These are phyloP conservation scores for Xylariaceae sp. DNA, from an alignment of 2,329 filamentous ascomycete species.

Conservation along the genomic window DNA sequence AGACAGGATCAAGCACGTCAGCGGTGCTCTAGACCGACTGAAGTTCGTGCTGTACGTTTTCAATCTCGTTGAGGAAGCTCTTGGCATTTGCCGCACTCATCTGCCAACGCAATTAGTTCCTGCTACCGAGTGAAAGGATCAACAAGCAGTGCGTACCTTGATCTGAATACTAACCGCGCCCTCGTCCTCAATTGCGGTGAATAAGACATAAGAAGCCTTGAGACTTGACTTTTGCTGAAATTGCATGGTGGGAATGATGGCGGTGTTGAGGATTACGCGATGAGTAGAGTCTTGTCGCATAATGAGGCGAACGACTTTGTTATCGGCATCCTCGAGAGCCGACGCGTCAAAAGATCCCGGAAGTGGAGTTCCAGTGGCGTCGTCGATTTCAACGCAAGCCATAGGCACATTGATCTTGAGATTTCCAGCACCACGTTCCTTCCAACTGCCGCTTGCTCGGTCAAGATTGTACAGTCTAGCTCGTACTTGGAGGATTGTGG, in stretches of 20 bases:
- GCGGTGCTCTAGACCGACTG: conserved; percentile 32
- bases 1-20: conserved; percentile 10
- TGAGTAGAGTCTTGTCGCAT: conserved; percentile 90
- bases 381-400: conserved; percentile 50
- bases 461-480: conserved; percentile 82
- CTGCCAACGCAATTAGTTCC: conserved; percentile 30
- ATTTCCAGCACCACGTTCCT: conserved; percentile 79
- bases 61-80: conserved; percentile 46
- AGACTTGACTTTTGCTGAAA: conserved; percentile 72
- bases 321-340: conserved; percentile 42
- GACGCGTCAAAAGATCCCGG: conserved; percentile 54
- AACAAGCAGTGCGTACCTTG: conserved; percentile 43
- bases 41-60: conserved; percentile 47
- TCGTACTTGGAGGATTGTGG: conserved; percentile 67
- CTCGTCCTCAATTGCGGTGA: conserved; percentile 56
- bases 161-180: conserved; percentile 56
- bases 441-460: conserved; percentile 67
- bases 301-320: conserved; percentile 65
- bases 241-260: conserved; percentile 70
- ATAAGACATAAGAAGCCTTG: conserved; percentile 64
- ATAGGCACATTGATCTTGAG: conserved; percentile 76
- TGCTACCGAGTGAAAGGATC: neutral
- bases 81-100: conserved; percentile 52
- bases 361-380: conserved; percentile 42
- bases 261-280: conserved; percentile 79